A percentile compares a stretch with the other conserved stretches of the same genome.
Evolutionary conservation across 2,329 filamentous ascomycete species (phyloP).

Genomic region (Hypoxylon sp.): DNA sequence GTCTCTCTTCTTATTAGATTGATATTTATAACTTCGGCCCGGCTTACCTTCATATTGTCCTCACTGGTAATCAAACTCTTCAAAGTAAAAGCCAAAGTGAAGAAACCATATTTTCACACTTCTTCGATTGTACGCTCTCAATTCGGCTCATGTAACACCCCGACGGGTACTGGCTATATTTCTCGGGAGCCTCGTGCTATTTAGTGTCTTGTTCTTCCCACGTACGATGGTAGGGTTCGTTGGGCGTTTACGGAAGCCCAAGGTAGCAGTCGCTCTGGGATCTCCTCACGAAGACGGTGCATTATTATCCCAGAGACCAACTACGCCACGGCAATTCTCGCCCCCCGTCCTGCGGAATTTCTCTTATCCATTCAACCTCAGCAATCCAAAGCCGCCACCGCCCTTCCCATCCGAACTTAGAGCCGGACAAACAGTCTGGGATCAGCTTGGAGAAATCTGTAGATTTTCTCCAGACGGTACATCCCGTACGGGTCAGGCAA

Average conservation of each 20-base stretch:
- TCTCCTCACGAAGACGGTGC: conserved; percentile 42
- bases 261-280: conserved; percentile 43
- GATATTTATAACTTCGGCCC: not conserved
- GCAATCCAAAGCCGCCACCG: conserved; percentile 23
- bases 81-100: not conserved
- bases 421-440: conserved; percentile 46
- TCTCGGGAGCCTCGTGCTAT: conserved; percentile 6
- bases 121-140: not conserved
- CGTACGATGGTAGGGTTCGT: conserved; percentile 52
- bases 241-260: conserved; percentile 51
- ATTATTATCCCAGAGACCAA: conserved; percentile 30
- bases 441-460: conserved; percentile 52
- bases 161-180: not conserved
- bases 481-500: conserved; percentile 42
- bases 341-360: conserved; percentile 52
- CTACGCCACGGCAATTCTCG: conserved; percentile 30
- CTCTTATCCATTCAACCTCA: conserved; percentile 52
- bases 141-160: not conserved
- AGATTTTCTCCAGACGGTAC: conserved; percentile 48
- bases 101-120: not conserved
- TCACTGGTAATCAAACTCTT: not conserved
- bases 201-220: conserved; percentile 9
- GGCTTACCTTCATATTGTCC: not conserved
- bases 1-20: not conserved
- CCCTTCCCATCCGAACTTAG: conserved; percentile 17